Percentiles rank a stretch among this genome's conserved stretches.
Conservation (phyloP, 108 stramenopile species). For the Cyclotella atomus region DNA sequence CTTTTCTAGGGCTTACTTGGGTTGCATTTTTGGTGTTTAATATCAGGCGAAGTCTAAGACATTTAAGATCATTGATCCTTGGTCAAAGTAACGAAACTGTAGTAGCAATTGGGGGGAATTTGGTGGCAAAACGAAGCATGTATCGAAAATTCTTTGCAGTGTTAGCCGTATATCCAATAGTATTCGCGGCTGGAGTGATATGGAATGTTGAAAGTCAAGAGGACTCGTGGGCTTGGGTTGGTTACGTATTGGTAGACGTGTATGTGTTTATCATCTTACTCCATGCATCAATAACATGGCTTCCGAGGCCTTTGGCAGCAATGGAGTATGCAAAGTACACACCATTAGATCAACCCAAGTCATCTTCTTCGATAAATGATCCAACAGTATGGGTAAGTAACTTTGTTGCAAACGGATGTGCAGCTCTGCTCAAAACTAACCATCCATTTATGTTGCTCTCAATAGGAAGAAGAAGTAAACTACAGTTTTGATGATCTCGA, state of each 20-base stretch:
- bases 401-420: too few species aligned
- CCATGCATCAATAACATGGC: conserved; percentile 41
- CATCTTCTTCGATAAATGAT: conserved; percentile 21
- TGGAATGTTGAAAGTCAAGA: conserved; percentile 40
- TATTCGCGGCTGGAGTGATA: conserved; percentile 34
- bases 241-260: conserved; percentile 37
- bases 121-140: conserved; percentile 42
- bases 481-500: conserved; percentile 17
- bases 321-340: conserved; percentile 33
- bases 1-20: conserved; percentile 27
- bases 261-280: conserved; percentile 40
- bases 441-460: neutral
- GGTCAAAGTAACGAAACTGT: conserved; percentile 35
- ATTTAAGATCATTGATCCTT: conserved; percentile 38
- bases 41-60: conserved; percentile 31
- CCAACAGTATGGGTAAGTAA: conserved; percentile 19
- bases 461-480: conserved; percentile 16
- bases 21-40: conserved; percentile 36
- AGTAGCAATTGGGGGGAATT: conserved; percentile 29
- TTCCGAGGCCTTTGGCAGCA: conserved; percentile 28
- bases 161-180: conserved; percentile 28
- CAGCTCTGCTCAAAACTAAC: neutral
- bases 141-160: conserved; percentile 41
- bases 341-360: conserved; percentile 21
- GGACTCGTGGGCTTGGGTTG: conserved; percentile 45